Percentiles rank a stretch among this genome's conserved stretches.
Conservation (phyloP, 805 yeast genomes). For the Lipomyces chichibuensis region DNA sequence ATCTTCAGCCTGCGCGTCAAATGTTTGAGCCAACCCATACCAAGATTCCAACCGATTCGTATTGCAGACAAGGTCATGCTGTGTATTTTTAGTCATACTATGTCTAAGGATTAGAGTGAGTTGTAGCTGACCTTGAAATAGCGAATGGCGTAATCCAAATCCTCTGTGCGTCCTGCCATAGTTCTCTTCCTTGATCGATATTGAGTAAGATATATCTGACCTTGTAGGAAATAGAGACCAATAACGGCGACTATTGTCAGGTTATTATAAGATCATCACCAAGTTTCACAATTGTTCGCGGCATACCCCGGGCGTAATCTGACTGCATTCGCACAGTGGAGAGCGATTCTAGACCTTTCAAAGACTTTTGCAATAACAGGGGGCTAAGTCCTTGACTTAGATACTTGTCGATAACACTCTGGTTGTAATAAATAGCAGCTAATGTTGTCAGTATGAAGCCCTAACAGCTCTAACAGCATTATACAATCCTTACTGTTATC, state of each 20-base stretch:
- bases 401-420: slow-evolving; percentile 53
- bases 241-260: slow-evolving; percentile 22
- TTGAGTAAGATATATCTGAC: slow-evolving; percentile 65
- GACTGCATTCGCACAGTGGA: slow-evolving; percentile 23
- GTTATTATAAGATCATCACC: neutral
- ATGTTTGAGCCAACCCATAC: slow-evolving; percentile 81
- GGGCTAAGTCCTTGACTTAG: slow-evolving; percentile 39
- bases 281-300: neutral
- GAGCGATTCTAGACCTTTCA: slow-evolving; percentile 21
- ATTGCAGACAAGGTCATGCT: slow-evolving; percentile 66
- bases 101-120: neutral
- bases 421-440: slow-evolving; percentile 44
- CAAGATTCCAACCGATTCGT: slow-evolving; percentile 79
- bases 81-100: neutral
- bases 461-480: no score
- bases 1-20: slow-evolving; percentile 78
- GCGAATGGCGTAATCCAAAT: slow-evolving; percentile 71
- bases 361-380: slow-evolving; percentile 29
- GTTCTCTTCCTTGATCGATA: slow-evolving; percentile 73
- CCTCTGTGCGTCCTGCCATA: slow-evolving; percentile 80
- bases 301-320: slow-evolving; percentile 24
- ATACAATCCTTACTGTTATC: slow-evolving; percentile 14
- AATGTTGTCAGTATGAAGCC: neutral
- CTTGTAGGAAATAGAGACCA: slow-evolving; percentile 74
- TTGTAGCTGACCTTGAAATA: slow-evolving; percentile 50